Evolutionary conservation across 1,284 basidiomycete genomes (phyloP).

Genomic region (Tilletia indica): DNA sequence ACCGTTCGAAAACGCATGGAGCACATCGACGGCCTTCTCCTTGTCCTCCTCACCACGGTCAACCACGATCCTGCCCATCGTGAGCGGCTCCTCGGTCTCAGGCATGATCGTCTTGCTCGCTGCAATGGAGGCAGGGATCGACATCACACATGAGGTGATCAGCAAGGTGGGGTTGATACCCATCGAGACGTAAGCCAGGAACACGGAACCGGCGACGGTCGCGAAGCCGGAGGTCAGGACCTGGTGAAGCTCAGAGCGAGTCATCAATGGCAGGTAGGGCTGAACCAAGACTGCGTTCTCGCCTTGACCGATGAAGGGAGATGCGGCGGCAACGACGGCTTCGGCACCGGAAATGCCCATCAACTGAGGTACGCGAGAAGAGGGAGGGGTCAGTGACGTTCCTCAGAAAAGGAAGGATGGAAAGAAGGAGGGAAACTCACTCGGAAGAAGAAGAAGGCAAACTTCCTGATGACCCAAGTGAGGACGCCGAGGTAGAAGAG

Average conservation of each 20-base stretch:
- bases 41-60: constrained; percentile 67
- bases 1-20: constrained; percentile 85
- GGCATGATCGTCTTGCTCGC: constrained; percentile 82
- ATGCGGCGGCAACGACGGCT: constrained; percentile 84
- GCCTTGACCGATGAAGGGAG: constrained; percentile 70
- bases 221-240: constrained; percentile 80
- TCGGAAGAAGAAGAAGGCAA: constrained; percentile 83
- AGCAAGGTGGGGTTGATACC: constrained; percentile 78
- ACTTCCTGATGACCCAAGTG: constrained; percentile 47
- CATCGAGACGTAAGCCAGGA: constrained; percentile 76
- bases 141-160: constrained; percentile 87
- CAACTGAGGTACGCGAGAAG: constrained; percentile 57
- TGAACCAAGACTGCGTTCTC: constrained; percentile 55
- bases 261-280: constrained; percentile 85
- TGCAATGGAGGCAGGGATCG: constrained; percentile 86
- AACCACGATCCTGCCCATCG: constrained; percentile 74
- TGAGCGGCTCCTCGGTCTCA: constrained; percentile 79
- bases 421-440: background rate
- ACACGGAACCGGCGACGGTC: constrained; percentile 84
- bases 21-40: constrained; percentile 59
- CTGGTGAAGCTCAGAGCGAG: constrained; percentile 80
- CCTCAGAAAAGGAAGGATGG: too few species aligned
- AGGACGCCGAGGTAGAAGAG: constrained; percentile 61
- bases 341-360: constrained; percentile 73
- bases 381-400: constrained; percentile 44